Base-by-base conservation (phyloP, 352 stramenopile species). In the Phytophthora foliorum region DNA sequence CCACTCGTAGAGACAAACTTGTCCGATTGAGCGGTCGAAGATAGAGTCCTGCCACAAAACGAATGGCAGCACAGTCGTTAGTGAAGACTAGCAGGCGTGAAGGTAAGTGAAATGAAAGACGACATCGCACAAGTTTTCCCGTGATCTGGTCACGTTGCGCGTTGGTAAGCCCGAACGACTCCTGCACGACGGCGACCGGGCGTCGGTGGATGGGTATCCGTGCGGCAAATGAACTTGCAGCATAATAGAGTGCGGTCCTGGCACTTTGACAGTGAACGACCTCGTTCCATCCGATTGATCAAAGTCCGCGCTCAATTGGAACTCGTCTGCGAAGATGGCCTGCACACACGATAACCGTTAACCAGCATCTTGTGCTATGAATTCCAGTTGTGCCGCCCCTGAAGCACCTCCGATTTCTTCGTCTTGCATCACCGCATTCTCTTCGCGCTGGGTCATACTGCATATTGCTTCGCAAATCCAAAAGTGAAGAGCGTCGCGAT, bases 1-100 rank as follows among this genome's bases (percentile, higher is more conserved):
- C 89, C 89, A 96, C 66, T 96, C 86, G 60, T 96, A 96, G 0
- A 96, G 76, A 73, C 89, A 96, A 39, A 93, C 86, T 66, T 94
- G 86, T 8, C 85, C 84, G 14, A 67, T 86, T 19, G 85, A 89
- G 16, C 86, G 82, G 52, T 90, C 67, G 54, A 89, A 93, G 27
- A 92, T 90, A 34, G 29, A 3, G 29, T 29, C 61, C 58, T 16
- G 76, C 41, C 86, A 17, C 36, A 19, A 14, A 36, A 52, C 1
- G 27, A 22, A n/a, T n/a, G n/a, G n/a, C n/a, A n/a, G n/a, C n/a
- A n/a, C n/a, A 8, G 2, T 24, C 31, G n/a, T n/a, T 45, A 11
- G 13, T 49, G n/a, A 49, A 19, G 29, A 8, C 29, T 11, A 34
- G 0, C 29, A 8, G n/a, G n/a, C n/a, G n/a, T n/a, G n/a, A n/a